Percentiles rank a stretch among this genome's conserved stretches.
Conservation (phyloP, 345 rosid species). For the Firmiana major region DNA sequence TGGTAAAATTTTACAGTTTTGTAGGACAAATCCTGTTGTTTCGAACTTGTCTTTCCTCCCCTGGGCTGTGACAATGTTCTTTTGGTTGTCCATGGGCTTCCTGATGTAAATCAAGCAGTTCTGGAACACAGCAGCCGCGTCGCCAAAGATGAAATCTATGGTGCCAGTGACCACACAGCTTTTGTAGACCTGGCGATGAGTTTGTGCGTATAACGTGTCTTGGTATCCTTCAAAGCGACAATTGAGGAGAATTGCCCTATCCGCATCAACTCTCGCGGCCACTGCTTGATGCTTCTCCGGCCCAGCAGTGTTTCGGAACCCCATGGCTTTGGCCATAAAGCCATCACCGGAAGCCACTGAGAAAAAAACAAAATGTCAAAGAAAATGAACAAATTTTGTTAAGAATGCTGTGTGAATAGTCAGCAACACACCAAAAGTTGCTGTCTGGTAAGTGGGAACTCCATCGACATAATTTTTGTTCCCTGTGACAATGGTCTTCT, state of each 20-base stretch:
- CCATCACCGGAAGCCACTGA: conserved; percentile 66
- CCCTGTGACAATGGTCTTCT: conserved; percentile 67
- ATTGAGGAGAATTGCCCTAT: conserved; percentile 59
- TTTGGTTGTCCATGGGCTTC: conserved; percentile 53
- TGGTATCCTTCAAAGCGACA: conserved; percentile 81
- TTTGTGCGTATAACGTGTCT: conserved; percentile 63
- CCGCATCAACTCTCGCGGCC: conserved; percentile 67
- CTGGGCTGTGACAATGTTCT: conserved; percentile 64
- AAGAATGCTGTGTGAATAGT: background rate
- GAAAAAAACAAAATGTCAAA: background rate
- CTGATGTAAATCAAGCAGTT: conserved; percentile 57
- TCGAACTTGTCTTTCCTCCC: conserved; percentile 57
- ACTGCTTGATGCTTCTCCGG: conserved; percentile 69
- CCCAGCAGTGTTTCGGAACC: conserved; percentile 88
- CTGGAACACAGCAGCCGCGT: conserved; percentile 72
- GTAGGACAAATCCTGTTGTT: conserved; percentile 74
- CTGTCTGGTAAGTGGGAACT: conserved; percentile 52
- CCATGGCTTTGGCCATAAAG: conserved; percentile 65
- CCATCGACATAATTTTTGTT: conserved; percentile 52
- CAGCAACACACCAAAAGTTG: conserved; percentile 54
- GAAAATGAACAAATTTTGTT: no score
- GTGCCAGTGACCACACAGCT: conserved; percentile 73
- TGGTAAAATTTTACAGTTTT: conserved; percentile 52
- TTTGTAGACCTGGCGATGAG: conserved; percentile 78
- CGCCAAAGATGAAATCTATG: conserved; percentile 84